Evolutionary conservation across 2,329 filamentous ascomycete species (phyloP), one percentile per base, ranked within the genome.

Genomic region (Penicillium concentricum): DNA sequence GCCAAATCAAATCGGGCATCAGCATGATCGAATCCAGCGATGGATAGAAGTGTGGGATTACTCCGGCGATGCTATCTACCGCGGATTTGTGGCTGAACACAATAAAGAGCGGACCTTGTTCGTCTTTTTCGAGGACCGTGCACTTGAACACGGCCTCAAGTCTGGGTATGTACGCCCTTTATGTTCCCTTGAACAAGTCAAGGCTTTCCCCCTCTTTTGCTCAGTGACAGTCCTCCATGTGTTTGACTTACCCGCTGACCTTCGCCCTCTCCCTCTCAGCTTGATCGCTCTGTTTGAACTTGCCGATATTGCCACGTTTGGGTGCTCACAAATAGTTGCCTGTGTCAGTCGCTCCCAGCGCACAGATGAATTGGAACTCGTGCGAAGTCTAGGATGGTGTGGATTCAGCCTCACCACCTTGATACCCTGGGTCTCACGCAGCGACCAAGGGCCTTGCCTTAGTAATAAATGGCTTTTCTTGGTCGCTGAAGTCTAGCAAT

Each of bases 231-330:
- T 6, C 28, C 28, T 46, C 5, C 15, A 34, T 46, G 18, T 46
- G 8, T 12, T 42, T 9, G n/a, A 37, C 16, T 20, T 22, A 24
- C 18, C 13, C 28, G 28, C 10, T 57, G 22, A 26, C 30, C n/a
- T 41, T 43, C 30, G 28, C 62, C 9, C 54, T 13, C 61, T 8
- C 4, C 24, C 12, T 55, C 7, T 12, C 67, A 92, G 89, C 70
- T 84, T 97, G 51, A 92, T 96, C 81, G 90, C 91, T 61, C 83
- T 96, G 56, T 93, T 96, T 67, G 92, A 96, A 79, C 84, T 97
- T 58, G 91, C 90, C 67, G 87, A 89, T 67, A 82, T 84, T 59
- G 85, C 90, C 39, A 72, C 75, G 56, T 84, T 96, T 71, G 85
- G 81, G 67, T 96, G 92, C 76, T 82, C 84, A 54, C 85, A 89